Percentiles rank a stretch among this genome's conserved stretches.
Conservation (phyloP, 371 early-diverging fungal genomes). For the Smittium culicis region DNA sequence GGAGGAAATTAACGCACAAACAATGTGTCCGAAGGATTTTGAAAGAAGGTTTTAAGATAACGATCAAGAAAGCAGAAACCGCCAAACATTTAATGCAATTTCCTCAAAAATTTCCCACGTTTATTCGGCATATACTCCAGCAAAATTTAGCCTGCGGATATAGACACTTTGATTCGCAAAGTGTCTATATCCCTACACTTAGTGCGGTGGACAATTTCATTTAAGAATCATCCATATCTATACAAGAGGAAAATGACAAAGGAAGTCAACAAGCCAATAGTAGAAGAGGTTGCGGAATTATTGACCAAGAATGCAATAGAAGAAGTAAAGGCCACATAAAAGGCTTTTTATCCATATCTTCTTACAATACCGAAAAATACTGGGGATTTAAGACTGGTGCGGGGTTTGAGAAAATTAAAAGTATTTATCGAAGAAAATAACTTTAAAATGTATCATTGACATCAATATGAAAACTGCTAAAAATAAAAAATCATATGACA, state of each 20-base stretch:
- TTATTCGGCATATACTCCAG: not conserved
- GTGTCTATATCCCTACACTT: not conserved
- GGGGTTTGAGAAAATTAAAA: constrained; percentile 27
- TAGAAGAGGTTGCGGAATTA: not conserved
- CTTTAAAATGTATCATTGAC: constrained; percentile 21
- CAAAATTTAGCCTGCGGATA: not conserved
- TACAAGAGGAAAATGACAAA: not conserved
- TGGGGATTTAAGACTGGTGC: constrained; percentile 17
- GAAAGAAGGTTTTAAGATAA: not conserved
- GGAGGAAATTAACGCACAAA: not conserved
- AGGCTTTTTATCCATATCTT: not conserved
- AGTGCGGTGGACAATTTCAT: not conserved
- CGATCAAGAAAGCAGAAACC: not conserved
- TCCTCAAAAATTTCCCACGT: not conserved
- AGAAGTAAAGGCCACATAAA: not conserved
- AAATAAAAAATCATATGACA: constrained; percentile 22
- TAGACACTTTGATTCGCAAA: not conserved
- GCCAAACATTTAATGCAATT: not conserved
- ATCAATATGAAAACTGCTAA: constrained; percentile 21
- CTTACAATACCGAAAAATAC: constrained; percentile 1
- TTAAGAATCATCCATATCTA: not conserved
- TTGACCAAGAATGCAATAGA: not conserved
- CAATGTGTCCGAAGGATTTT: not conserved
- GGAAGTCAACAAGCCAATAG: not conserved
- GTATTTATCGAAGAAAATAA: constrained; percentile 21